Evolutionary conservation across 495 filamentous ascomycete genomes (phyloP).

Genomic region (Extremus antarcticus): DNA sequence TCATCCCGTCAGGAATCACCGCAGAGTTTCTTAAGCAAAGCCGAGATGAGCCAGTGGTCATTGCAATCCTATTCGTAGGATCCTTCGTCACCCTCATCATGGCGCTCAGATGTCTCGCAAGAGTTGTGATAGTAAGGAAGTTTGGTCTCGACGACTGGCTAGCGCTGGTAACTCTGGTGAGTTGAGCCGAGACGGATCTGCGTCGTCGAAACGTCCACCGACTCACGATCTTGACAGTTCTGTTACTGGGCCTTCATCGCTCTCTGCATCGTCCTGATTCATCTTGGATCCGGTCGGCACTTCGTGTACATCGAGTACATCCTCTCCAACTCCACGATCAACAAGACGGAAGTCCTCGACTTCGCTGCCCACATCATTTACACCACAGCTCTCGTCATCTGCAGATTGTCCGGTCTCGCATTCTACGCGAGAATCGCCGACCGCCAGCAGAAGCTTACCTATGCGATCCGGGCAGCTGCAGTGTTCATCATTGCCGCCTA

Average conservation of each 20-base stretch:
- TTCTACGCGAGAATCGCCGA: conserved; percentile 39
- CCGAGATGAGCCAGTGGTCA: too few species aligned
- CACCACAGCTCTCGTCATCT: conserved; percentile 36
- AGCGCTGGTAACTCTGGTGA: too few species aligned
- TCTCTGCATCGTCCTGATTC: conserved; percentile 34
- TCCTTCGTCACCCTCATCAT: too few species aligned
- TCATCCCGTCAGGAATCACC: too few species aligned
- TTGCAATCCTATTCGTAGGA: too few species aligned
- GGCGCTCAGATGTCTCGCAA: too few species aligned
- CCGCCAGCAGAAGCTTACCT: too few species aligned
- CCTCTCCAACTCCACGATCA: conserved; percentile 28
- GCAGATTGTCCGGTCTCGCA: conserved; percentile 39
- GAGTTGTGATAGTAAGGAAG: too few species aligned
- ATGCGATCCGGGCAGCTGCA: too few species aligned
- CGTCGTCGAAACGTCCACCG: neutral
- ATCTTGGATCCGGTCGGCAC: conserved; percentile 38
- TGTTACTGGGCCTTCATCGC: conserved; percentile 32
- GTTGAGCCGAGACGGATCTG: neutral
- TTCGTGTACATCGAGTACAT: conserved; percentile 40
- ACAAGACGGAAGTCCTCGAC: conserved; percentile 34
- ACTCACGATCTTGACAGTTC: conserved; percentile 20
- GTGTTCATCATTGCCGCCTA: too few species aligned
- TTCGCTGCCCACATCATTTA: conserved; percentile 40
- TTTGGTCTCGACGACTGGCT: too few species aligned
- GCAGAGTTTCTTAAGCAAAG: too few species aligned